Evolutionary conservation across 306 rosid species (phyloP), one percentile per base, ranked within the genome.

Genomic region (Acacia acuminata): DNA sequence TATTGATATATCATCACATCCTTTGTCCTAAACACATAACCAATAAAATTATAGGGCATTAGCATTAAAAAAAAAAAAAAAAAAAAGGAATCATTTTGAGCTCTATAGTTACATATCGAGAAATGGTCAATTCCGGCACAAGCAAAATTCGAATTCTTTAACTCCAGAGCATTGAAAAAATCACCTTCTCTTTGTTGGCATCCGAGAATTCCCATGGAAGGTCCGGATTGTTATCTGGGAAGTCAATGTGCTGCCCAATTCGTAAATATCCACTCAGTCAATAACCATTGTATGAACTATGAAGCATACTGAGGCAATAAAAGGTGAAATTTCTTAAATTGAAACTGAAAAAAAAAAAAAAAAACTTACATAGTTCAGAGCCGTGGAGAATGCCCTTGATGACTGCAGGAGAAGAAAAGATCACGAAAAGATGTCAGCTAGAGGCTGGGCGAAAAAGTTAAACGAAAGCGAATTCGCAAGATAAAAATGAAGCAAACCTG

Each of bases 221-320:
- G 74, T 94, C 94, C 3, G 96, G 89, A 43, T 88, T 94, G 84
- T 94, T 96, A 44, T 96, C 98, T 25, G 97, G 96, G 38, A 96
- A 53, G 77, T 96, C 97, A 83, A 96, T 73, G 87, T 94, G 99
- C 98, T 96, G 89, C 76, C 50, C 71, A 45, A 24, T 44, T 71
- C 58, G 38, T 45, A 24, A 8, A 72, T 61, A 72, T 45, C 38
- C 42, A 72, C 22, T 25, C 81, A 86, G 36, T 69, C 34, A 82
- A 40, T 82, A 13, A 25, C 11, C 70, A 32, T 83, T 38, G 47
- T 7, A 82, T 22, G 19, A 68, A 51, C 60, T 7, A 82, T 22
- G 19, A 68, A 51, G 66, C 60, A 81, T 36, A 48, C 67, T 42
- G 8, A 47, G 4, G 11, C n/a, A 71, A 58, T 60, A 3, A 24